Evolutionary conservation across 2,329 filamentous ascomycete species (phyloP).

Genomic region (Aspergillus ustus): DNA sequence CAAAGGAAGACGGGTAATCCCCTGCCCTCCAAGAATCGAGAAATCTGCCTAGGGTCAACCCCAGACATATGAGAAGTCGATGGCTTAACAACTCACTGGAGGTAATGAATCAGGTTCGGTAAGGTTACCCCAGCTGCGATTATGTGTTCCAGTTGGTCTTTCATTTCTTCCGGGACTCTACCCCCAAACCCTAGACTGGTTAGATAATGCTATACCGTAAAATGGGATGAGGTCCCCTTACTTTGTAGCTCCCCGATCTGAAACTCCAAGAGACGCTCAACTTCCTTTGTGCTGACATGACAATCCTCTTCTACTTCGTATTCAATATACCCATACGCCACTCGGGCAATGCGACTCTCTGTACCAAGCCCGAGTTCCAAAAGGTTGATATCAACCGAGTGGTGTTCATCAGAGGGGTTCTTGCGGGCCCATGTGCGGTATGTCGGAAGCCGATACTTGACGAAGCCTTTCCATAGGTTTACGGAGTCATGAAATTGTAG

Average conservation of each 20-base stretch:
- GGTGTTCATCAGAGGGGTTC: conserved; percentile 51
- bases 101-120: conserved; percentile 76
- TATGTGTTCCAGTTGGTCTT: conserved; percentile 70
- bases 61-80: not conserved
- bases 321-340: conserved; percentile 56
- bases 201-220: conserved; percentile 19
- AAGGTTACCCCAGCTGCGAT: conserved; percentile 69
- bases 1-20: conserved; percentile 87
- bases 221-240: conserved; percentile 39
- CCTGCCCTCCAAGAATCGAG: conserved; percentile 91
- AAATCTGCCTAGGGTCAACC: conserved; percentile 60
- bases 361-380: conserved; percentile 62
- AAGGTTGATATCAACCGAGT: conserved; percentile 66
- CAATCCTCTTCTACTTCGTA: conserved; percentile 46
- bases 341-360: conserved; percentile 52
- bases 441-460: conserved; percentile 78
- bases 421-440: conserved; percentile 63
- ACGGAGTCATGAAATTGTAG: conserved; percentile 79
- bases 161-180: conserved; percentile 75
- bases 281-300: conserved; percentile 73
- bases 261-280: conserved; percentile 81
- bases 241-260: conserved; percentile 88
- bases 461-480: conserved; percentile 80
- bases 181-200: conserved; percentile 69
- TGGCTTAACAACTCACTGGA: conserved; percentile 57